A percentile compares a stretch with the other conserved stretches of the same genome.
Conservation (phyloP, 306 rosid species). For the Hippophae tibetana region DNA sequence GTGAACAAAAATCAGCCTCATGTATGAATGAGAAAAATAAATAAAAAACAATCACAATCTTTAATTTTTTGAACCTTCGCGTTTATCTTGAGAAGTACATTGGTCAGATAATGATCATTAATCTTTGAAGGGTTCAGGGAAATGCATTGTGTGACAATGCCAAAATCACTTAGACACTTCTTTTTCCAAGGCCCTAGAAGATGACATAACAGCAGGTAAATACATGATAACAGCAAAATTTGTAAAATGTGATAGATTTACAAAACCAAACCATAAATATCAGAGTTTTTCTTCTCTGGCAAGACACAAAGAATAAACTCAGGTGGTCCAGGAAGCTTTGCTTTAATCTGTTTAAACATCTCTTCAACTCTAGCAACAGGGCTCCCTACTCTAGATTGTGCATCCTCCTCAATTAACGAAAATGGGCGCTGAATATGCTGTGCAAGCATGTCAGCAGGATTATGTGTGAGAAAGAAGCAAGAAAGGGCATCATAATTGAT, state of each 20-base stretch:
- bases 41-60: background rate
- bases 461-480: slow-evolving; percentile 15
- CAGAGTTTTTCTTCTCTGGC: slow-evolving; percentile 72
- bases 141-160: slow-evolving; percentile 73
- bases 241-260: background rate
- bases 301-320: slow-evolving; percentile 71
- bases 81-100: slow-evolving; percentile 86
- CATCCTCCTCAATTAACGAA: slow-evolving; percentile 75
- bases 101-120: slow-evolving; percentile 71
- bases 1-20: slow-evolving; percentile 3
- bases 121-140: slow-evolving; percentile 49
- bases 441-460: slow-evolving; percentile 18
- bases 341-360: slow-evolving; percentile 54
- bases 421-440: slow-evolving; percentile 77
- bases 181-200: slow-evolving; percentile 89
- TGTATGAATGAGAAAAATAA: slow-evolving; percentile 4
- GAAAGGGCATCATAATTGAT: background rate
- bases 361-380: slow-evolving; percentile 75
- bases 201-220: slow-evolving; percentile 14
- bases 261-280: slow-evolving; percentile 55
- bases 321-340: slow-evolving; percentile 50
- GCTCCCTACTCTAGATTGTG: slow-evolving; percentile 36
- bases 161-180: slow-evolving; percentile 64
- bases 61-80: slow-evolving; percentile 53
- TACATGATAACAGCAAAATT: background rate